Base-by-base conservation (phyloP, 495 filamentous ascomycete species). In the Peziza echinospora region DNA sequence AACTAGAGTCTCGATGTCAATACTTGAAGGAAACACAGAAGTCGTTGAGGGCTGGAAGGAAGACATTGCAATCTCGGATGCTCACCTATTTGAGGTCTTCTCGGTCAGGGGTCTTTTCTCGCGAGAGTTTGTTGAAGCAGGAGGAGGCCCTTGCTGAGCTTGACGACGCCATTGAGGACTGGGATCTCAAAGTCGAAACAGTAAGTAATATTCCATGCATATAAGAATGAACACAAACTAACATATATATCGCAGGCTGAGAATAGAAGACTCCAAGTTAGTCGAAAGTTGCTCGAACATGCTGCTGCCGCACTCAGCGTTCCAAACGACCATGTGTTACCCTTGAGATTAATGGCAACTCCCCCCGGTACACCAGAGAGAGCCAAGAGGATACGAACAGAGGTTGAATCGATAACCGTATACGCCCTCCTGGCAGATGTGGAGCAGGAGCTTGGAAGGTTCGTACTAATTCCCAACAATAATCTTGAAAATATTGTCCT, bases 241-340 rank as follows among this genome's bases (percentile, higher is more conserved):
- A 75, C 47, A n/a, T n/a, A n/a, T n/a, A n/a, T n/a, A n/a, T n/a
- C n/a, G n/a, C n/a, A n/a, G n/a, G 77, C 76, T n/a, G 79, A 84
- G 63, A 79, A 82, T 54, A 65, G 78, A 51, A 70, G 78, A 21
- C 71, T 70, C 11, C 65, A 73, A 24, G 69, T 83, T 21, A 71
- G 76, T n/a, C 76, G 82, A 56, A 84, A 81, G 65, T 66, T 84
- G 2, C 68, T 84, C 2, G 78, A 84, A 58, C 79, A 84, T 56
- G 68, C 80, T 26, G 75, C 77, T 34, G 77, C 76, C 21, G 74
- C 75, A 8, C 57, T 59, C 45, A 46, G 53, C 39, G 54, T 59
- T 3, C n/a, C n/a, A n/a, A n/a, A n/a, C n/a, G n/a, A n/a, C n/a
- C n/a, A n/a, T n/a, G 42, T 44, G 4, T 13, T 44, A 21, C 47